Evolutionary conservation across 169 alveolate genomes (phyloP).

Genomic region (Miamiensis avidus): DNA sequence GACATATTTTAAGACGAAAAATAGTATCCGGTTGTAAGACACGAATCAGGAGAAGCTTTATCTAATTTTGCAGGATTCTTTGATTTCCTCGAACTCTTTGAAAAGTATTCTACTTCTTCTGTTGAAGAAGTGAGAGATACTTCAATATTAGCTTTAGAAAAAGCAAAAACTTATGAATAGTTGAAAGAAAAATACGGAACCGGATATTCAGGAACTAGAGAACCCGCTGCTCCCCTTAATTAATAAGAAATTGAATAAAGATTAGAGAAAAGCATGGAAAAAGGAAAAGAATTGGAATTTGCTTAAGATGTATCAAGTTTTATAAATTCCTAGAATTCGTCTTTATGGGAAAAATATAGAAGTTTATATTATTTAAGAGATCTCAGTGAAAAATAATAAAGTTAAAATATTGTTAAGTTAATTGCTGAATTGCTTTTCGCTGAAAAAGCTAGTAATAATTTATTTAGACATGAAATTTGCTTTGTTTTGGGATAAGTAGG

Average conservation of each 20-base stretch:
- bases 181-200: slow-evolving; percentile 17
- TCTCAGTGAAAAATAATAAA: slow-evolving; percentile 28
- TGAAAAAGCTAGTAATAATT: slow-evolving; percentile 42
- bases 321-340: background rate
- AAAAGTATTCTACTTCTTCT: background rate
- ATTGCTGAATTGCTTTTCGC: slow-evolving; percentile 29
- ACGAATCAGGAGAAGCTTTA: slow-evolving; percentile 48
- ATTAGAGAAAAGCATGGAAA: slow-evolving; percentile 4
- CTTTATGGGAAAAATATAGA: slow-evolving; percentile 52
- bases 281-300: background rate
- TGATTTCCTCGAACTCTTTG: slow-evolving; percentile 21
- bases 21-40: slow-evolving; percentile 62
- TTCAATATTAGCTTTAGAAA: slow-evolving; percentile 3
- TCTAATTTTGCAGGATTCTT: slow-evolving; percentile 49
- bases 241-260: background rate
- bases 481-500: slow-evolving; percentile 60
- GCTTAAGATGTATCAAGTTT: slow-evolving; percentile 1
- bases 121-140: slow-evolving; percentile 26
- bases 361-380: slow-evolving; percentile 59
- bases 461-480: slow-evolving; percentile 60
- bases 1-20: slow-evolving; percentile 31
- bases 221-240: slow-evolving; percentile 26
- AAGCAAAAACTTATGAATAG: slow-evolving; percentile 13
- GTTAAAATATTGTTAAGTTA: slow-evolving; percentile 39
- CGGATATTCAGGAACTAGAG: slow-evolving; percentile 6